These are phyloP conservation scores for Apophysomyces sp. DNA, from an alignment of 371 early-diverging fungal species.

Conservation along the genomic window DNA sequence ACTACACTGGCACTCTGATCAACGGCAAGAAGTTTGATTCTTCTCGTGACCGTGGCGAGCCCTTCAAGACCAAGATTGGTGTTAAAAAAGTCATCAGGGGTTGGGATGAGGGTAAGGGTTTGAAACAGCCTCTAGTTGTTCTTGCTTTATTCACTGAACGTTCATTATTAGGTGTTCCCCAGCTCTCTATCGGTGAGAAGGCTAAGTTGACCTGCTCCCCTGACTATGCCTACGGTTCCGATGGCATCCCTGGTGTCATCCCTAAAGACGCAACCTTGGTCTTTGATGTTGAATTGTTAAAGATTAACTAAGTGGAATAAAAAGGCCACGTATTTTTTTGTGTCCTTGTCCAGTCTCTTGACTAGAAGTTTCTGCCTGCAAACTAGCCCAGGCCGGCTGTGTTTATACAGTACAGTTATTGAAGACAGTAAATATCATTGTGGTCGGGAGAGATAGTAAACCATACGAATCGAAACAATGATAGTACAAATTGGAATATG, in stretches of 20 bases:
- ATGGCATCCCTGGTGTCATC: constrained; percentile 71
- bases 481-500: too few species aligned
- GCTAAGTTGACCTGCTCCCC: constrained; percentile 69
- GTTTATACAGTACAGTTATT: too few species aligned
- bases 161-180: constrained; percentile 82
- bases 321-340: too few species aligned
- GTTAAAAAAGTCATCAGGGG: constrained; percentile 93
- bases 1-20: constrained; percentile 69
- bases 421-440: too few species aligned
- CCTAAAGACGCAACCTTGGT: constrained; percentile 81
- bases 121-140: background rate
- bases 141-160: background rate
- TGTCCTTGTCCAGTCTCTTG: too few species aligned
- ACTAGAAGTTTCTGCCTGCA: too few species aligned
- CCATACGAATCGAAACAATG: too few species aligned
- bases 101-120: constrained; percentile 58
- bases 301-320: constrained; percentile 64
- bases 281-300: constrained; percentile 81
- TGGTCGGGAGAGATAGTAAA: too few species aligned
- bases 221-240: constrained; percentile 76
- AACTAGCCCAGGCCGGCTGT: too few species aligned
- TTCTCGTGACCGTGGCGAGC: constrained; percentile 74
- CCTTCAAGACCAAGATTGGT: constrained; percentile 85
- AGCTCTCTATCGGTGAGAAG: constrained; percentile 78
- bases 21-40: constrained; percentile 88